phyloP scores from a whole-genome alignment of 495 filamentous ascomycete species.

The Filosporella fistucella region DNA sequence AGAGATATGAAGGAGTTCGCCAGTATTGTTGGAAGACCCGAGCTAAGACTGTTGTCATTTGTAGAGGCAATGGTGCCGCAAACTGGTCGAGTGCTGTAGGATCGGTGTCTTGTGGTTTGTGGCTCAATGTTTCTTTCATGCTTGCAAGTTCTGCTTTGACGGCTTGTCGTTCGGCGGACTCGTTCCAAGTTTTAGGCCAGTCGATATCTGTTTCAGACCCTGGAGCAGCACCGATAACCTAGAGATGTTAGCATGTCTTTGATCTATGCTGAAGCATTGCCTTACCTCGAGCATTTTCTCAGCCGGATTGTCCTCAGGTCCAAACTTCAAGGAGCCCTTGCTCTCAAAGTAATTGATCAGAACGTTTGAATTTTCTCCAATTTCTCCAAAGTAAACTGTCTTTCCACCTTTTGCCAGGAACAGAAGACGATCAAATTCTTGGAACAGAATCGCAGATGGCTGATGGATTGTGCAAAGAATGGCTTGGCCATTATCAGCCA shows the following conservation, averaged over 20 bases:
- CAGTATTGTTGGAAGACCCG: slow-evolving; percentile 88
- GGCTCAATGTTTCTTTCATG: slow-evolving; percentile 52
- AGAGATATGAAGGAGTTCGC: slow-evolving; percentile 83
- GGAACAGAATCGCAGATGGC: slow-evolving; percentile 84
- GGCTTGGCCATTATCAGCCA: slow-evolving; percentile 79
- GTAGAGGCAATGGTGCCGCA: slow-evolving; percentile 47
- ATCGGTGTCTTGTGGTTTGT: slow-evolving; percentile 28
- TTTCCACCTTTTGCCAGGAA: slow-evolving; percentile 66
- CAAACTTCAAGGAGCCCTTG: slow-evolving; percentile 69
- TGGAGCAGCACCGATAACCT: slow-evolving; percentile 83
- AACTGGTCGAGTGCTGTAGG: slow-evolving; percentile 40
- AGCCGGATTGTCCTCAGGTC: slow-evolving; percentile 74
- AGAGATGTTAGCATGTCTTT: no score
- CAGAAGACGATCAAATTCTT: slow-evolving; percentile 80
- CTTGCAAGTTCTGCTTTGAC: slow-evolving; percentile 47
- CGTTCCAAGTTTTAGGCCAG: slow-evolving; percentile 78
- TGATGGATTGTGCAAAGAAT: slow-evolving; percentile 95
- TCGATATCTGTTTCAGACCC: slow-evolving; percentile 69
- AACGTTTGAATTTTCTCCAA: slow-evolving; percentile 61
- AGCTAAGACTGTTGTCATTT: slow-evolving; percentile 48
- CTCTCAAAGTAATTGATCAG: slow-evolving; percentile 66
- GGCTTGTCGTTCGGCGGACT: slow-evolving; percentile 64
- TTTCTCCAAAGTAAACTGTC: slow-evolving; percentile 76
- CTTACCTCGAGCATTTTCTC: slow-evolving; percentile 98
- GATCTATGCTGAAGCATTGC: no score